phyloP scores from a whole-genome alignment of 73 alveolate genomes.

The Breviolum minutum region DNA sequence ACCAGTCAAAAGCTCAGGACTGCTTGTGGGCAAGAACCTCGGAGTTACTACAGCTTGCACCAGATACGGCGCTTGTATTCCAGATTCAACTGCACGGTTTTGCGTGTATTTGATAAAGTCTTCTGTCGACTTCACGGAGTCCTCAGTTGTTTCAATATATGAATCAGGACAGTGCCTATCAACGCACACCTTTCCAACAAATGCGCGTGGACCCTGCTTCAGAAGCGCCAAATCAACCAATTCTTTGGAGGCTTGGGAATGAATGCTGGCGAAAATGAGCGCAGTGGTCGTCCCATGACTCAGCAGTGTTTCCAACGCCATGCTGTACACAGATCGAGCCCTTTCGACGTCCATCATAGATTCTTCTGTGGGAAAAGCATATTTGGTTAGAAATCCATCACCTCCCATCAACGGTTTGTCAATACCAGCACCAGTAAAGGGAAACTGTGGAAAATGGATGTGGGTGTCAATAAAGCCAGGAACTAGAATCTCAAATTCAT shows the following conservation, averaged over 20 bases:
- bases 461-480: constrained; percentile 95
- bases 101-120: constrained; percentile 55
- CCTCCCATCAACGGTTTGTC: constrained; percentile 78
- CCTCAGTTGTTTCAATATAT: constrained; percentile 65
- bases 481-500: constrained; percentile 1
- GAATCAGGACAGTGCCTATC: constrained; percentile 95
- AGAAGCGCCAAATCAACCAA: constrained; percentile 32
- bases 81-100: background rate
- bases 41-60: constrained; percentile 95
- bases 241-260: constrained; percentile 1
- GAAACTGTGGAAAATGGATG: constrained; percentile 76
- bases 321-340: background rate
- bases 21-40: constrained; percentile 94
- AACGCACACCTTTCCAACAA: constrained; percentile 94
- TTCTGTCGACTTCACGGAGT: constrained; percentile 36
- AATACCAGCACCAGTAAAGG: constrained; percentile 80
- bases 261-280: constrained; percentile 17
- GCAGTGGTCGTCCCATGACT: constrained; percentile 58
- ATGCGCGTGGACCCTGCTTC: constrained; percentile 66
- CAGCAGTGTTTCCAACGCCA: background rate
- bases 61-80: background rate
- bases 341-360: constrained; percentile 2
- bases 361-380: constrained; percentile 35
- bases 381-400: constrained; percentile 35
- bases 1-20: constrained; percentile 29